phyloP scores from a whole-genome alignment of 148 eudicot species.

The Silene conica region DNA sequence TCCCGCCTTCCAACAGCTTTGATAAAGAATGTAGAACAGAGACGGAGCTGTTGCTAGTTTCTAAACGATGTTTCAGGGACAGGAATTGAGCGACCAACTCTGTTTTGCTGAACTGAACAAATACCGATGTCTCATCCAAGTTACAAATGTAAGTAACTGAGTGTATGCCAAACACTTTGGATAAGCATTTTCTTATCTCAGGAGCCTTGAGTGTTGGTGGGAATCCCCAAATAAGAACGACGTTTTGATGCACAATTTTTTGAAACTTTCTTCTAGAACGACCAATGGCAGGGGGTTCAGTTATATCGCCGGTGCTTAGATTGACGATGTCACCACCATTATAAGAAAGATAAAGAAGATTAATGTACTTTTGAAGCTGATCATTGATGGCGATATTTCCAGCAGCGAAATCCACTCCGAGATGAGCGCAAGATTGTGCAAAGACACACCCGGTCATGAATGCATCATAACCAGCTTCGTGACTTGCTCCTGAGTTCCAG shows the following conservation, averaged over 20 bases:
- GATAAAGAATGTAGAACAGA: conserved; percentile 75
- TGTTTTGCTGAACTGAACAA: conserved; percentile 64
- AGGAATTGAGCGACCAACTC: conserved; percentile 58
- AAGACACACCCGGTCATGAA: conserved; percentile 97
- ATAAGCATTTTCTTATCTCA: conserved; percentile 53
- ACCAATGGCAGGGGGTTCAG: conserved; percentile 31
- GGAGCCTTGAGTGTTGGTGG: conserved; percentile 49
- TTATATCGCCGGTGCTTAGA: conserved; percentile 49
- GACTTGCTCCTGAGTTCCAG: conserved; percentile 96
- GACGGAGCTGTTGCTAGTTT: conserved; percentile 48
- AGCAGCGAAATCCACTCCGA: conserved; percentile 40
- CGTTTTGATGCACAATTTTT: conserved; percentile 44
- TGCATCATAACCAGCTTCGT: conserved; percentile 99
- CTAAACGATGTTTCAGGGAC: conserved; percentile 51
- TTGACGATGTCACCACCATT: conserved; percentile 67
- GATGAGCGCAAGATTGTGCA: conserved; percentile 69
- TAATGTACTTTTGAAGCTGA: conserved; percentile 60
- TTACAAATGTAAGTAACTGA: conserved; percentile 58
- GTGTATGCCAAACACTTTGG: conserved; percentile 56
- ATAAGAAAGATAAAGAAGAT: conserved; percentile 88
- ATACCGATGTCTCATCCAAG: conserved; percentile 73
- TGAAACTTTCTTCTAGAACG: conserved; percentile 25
- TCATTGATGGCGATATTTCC: conserved; percentile 36
- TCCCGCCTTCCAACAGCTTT: conserved; percentile 65
- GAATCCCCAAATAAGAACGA: conserved; percentile 72